phyloP scores from a whole-genome alignment of 345 rosid genomes.

The Angophora floribunda region DNA sequence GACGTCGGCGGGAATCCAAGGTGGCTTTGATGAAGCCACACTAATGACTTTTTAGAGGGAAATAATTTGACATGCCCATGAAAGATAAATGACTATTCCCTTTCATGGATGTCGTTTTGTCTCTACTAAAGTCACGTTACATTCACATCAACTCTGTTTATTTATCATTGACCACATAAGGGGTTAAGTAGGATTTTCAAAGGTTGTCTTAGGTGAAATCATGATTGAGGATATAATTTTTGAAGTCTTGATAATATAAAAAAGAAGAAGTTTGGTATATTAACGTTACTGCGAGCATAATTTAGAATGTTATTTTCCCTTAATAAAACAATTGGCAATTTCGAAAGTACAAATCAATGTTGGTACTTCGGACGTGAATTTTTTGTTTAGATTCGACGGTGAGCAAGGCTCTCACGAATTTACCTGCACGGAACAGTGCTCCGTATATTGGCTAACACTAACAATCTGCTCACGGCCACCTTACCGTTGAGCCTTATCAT shows the following conservation, averaged over 20 bases:
- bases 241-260: background rate
- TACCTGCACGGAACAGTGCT: background rate
- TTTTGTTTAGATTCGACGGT: background rate
- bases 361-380: background rate
- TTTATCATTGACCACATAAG: background rate
- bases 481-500: constrained; percentile 13
- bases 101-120: background rate
- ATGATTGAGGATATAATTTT: background rate
- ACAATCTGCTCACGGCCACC: background rate
- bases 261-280: background rate
- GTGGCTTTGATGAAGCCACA: background rate
- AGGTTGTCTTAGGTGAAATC: background rate
- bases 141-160: background rate
- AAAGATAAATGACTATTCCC: background rate
- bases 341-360: background rate
- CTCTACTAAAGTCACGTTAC: background rate
- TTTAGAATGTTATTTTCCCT: background rate
- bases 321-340: background rate
- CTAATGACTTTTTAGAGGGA: background rate
- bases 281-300: background rate
- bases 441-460: background rate
- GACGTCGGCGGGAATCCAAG: background rate
- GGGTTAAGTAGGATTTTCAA: background rate
- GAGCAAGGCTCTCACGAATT: background rate
- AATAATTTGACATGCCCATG: background rate